Evolutionary conservation across 257 asterid species (phyloP), one percentile per base, ranked within the genome.

Genomic region (Primulina huaijiensis): DNA sequence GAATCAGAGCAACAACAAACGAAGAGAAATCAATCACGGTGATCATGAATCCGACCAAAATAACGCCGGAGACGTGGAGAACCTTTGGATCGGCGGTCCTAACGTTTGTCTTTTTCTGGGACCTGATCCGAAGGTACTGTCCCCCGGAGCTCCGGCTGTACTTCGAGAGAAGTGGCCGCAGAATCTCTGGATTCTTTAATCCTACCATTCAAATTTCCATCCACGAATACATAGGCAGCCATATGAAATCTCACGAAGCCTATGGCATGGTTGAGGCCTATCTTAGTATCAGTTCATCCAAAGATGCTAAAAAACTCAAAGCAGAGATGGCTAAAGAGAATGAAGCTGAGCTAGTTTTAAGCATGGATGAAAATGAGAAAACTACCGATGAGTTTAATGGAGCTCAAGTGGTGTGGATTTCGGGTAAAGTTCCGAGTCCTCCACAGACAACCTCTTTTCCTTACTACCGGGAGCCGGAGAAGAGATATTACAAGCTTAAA

Each of bases 311-410:
- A 62, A 72, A 68, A 10, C 81, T 87, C 74, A 85, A 83, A 74
- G 89, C 90, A 2, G 87, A 85, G 78, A 78, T 60, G 76, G 25
- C 69, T 2, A 62, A 11, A 34, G 82, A 79, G n/a, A 65, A 70
- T 2, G 74, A 62, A 16, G 70, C 69, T 50, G 79, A 80, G 79
- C 73, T 85, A 1, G 67, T 83, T 60, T 62, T 87, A 52, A 84
- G 79, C 82, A 81, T 83, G 86, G 85, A 87, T 40, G 86, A 82
- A 31, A 5, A 83, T 23, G 82, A 85, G 79, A 76, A 52, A 20
- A 75, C 75, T 0, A 71, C 60, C 1, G 87, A 79, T 7, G 80
- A 69, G 70, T 87, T 77, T 62, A 20, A 62, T 0, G 90, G 86
- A 29, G 76, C 72, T 35, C 63, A 65, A 30, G 77, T 84, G 27